Conservation (phyloP, 75 land plant genomes). For the Cryptomeria japonica region DNA sequence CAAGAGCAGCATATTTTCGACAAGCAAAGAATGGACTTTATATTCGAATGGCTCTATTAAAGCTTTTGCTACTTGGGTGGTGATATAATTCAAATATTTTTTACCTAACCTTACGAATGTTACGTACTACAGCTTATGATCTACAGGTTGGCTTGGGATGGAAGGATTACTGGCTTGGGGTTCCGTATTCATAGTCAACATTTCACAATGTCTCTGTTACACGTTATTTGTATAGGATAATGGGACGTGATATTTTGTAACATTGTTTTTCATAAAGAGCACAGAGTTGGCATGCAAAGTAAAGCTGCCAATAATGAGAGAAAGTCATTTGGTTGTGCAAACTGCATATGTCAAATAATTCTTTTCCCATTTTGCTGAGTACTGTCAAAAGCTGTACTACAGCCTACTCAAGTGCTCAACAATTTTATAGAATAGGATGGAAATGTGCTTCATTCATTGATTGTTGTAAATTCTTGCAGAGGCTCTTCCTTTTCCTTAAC, state of each 20-base stretch:
- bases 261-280: background rate
- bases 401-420: background rate
- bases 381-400: background rate
- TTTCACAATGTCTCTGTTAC: background rate
- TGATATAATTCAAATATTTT: conserved; percentile 17
- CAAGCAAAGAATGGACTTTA: conserved; percentile 99
- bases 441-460: background rate
- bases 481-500: background rate
- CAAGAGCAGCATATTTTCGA: conserved; percentile 96
- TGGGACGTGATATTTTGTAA: background rate
- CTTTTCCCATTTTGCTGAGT: background rate
- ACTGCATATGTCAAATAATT: background rate
- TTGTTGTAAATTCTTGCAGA: background rate
- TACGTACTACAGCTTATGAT: background rate
- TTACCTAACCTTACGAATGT: background rate
- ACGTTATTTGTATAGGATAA: background rate
- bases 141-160: background rate
- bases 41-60: conserved; percentile 93
- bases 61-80: conserved; percentile 92
- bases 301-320: background rate
- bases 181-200: background rate
- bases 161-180: background rate
- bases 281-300: background rate
- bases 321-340: background rate
- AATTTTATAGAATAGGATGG: background rate